Percentiles rank a stretch among this genome's conserved stretches.
These are phyloP conservation scores for Hymenoscyphus infarciens DNA, from an alignment of 2,329 filamentous ascomycete genomes.

Conservation along the genomic window DNA sequence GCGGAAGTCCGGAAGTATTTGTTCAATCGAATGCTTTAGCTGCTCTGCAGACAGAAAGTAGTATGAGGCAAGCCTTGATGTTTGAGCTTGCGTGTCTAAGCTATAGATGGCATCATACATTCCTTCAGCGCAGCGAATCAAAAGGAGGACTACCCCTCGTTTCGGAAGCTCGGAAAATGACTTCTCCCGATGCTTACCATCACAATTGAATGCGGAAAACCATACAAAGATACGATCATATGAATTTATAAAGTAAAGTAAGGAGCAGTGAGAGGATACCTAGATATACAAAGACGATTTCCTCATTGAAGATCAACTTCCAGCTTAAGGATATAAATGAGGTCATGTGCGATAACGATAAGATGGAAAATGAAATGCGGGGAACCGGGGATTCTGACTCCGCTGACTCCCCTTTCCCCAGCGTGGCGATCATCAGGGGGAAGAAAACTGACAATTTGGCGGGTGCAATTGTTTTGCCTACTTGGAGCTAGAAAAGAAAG, in stretches of 20 bases:
- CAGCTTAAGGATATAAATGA: background rate
- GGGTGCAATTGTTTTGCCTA: no score
- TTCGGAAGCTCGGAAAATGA: background rate
- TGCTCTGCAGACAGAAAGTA: background rate
- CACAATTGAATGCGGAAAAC: background rate
- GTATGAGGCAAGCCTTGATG: background rate
- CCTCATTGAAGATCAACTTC: no score
- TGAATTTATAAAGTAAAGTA: background rate
- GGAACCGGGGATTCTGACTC: background rate
- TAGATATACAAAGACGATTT: no score
- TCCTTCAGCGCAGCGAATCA: background rate
- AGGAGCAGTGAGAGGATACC: background rate
- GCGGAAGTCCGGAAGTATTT: background rate
- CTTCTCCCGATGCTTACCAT: background rate
- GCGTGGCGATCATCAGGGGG: no score
- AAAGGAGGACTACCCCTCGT: background rate
- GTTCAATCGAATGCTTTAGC: background rate
- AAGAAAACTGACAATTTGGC: no score
- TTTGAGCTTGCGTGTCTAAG: conserved; percentile 4
- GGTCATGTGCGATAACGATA: conserved; percentile 1
- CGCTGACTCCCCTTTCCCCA: no score
- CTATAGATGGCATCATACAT: conserved; percentile 4
- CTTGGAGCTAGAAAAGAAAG: no score
- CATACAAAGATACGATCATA: background rate
- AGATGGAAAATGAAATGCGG: background rate